Percentiles rank a stretch among this genome's conserved stretches.
Evolutionary conservation across 2,329 filamentous ascomycete genomes (phyloP).

Genomic region (Chaetomium sp.): DNA sequence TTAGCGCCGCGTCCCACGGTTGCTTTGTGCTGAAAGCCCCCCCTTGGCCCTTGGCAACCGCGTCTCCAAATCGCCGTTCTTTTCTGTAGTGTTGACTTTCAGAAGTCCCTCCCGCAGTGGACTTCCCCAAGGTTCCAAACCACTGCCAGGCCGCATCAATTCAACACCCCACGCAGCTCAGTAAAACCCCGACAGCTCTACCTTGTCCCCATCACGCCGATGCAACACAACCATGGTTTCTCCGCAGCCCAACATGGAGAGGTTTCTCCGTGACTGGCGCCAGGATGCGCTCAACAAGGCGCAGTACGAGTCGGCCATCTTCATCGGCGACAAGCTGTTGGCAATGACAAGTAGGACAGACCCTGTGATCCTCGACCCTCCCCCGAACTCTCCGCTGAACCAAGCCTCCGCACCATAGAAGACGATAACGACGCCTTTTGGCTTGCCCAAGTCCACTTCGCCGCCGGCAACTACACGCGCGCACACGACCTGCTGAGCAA

Average conservation of each 20-base stretch:
- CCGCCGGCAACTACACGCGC: slow-evolving; percentile 90
- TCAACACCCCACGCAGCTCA: neutral
- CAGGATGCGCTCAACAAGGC: slow-evolving; percentile 94
- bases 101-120: neutral
- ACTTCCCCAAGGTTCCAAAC: neutral
- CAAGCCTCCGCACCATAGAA: slow-evolving; percentile 53
- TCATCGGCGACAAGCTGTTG: slow-evolving; percentile 94
- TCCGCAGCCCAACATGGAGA: slow-evolving; percentile 68
- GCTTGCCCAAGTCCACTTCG: slow-evolving; percentile 98
- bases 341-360: slow-evolving; percentile 77
- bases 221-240: slow-evolving; percentile 30
- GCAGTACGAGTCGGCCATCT: slow-evolving; percentile 95
- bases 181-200: neutral
- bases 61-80: slow-evolving; percentile 4
- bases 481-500: slow-evolving; percentile 83
- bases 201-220: slow-evolving; percentile 5
- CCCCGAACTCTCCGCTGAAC: slow-evolving; percentile 3
- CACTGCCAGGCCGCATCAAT: neutral
- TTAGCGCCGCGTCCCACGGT: slow-evolving; percentile 17
- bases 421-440: slow-evolving; percentile 94
- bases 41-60: slow-evolving; percentile 27
- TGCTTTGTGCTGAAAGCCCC: neutral
- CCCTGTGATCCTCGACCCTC: slow-evolving; percentile 8
- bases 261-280: slow-evolving; percentile 89
- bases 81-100: slow-evolving; percentile 12